Conservation (phyloP, 805 yeast species). For the Phaffomyces antillensis region DNA sequence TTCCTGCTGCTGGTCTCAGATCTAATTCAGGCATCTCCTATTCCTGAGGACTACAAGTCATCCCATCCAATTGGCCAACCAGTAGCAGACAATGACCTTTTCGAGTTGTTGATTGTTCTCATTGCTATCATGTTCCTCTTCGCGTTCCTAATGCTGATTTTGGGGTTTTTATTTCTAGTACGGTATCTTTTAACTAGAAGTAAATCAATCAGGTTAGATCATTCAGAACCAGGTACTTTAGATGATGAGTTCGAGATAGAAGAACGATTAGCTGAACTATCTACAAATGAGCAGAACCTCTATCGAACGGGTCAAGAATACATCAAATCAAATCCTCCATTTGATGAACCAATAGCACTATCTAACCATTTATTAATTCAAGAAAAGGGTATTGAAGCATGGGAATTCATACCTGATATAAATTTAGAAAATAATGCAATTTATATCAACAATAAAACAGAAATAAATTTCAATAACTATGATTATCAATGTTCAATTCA, state of each 20-base stretch:
- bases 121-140: slow-evolving; percentile 1
- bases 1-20: too few species aligned
- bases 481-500: slow-evolving; percentile 36
- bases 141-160: slow-evolving; percentile 2
- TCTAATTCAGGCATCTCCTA: too few species aligned
- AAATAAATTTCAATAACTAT: slow-evolving; percentile 20
- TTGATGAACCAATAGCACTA: slow-evolving; percentile 23
- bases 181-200: background rate
- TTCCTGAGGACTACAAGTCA: too few species aligned
- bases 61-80: background rate
- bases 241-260: slow-evolving; percentile 43
- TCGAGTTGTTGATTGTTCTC: background rate
- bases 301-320: slow-evolving; percentile 39
- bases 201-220: slow-evolving; percentile 13
- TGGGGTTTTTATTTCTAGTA: slow-evolving; percentile 7
- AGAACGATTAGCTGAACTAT: slow-evolving; percentile 42
- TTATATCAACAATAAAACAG: slow-evolving; percentile 41
- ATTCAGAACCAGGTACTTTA: slow-evolving; percentile 44
- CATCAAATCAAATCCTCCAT: slow-evolving; percentile 18
- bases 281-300: slow-evolving; percentile 48
- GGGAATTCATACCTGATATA: slow-evolving; percentile 53
- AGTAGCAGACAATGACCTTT: background rate
- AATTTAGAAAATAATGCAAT: slow-evolving; percentile 44
- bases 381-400: slow-evolving; percentile 78
- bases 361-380: slow-evolving; percentile 39